A percentile compares a stretch with the other conserved stretches of the same genome.
Evolutionary conservation across 2,329 filamentous ascomycete genomes (phyloP).

Genomic region (Pseudogymnoascus sp.): DNA sequence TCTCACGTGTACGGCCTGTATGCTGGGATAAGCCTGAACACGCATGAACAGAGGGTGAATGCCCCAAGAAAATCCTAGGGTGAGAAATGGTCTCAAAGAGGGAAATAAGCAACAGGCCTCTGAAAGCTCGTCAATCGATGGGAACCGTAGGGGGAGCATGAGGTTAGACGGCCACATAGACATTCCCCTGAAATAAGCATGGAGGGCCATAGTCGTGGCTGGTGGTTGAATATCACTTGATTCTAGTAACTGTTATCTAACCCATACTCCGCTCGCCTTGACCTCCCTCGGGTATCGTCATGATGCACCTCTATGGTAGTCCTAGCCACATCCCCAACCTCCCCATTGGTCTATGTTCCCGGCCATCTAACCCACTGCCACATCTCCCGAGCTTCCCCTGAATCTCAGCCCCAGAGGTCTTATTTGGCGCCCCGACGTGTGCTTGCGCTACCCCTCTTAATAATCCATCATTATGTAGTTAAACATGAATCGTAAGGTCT

Average conservation of each 20-base stretch:
- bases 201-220: not conserved
- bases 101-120: too few species aligned
- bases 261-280: not conserved
- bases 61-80: too few species aligned
- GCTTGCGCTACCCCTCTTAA: not conserved
- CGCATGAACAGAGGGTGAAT: too few species aligned
- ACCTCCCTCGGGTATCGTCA: not conserved
- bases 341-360: not conserved
- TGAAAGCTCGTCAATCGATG: too few species aligned
- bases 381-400: not conserved
- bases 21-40: too few species aligned
- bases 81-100: too few species aligned
- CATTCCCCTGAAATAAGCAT: not conserved
- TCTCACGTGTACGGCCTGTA: too few species aligned
- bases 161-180: not conserved
- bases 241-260: not conserved
- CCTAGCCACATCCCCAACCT: not conserved
- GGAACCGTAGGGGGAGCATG: too few species aligned
- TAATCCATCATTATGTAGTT: not conserved
- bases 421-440: not conserved
- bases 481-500: not conserved
- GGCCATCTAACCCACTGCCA: not conserved
- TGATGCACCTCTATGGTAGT: constrained; percentile 1
- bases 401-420: not conserved
- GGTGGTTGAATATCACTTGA: not conserved